phyloP scores from a whole-genome alignment of 768 basidiomycete species.

The Tricholoma flavovirens region DNA sequence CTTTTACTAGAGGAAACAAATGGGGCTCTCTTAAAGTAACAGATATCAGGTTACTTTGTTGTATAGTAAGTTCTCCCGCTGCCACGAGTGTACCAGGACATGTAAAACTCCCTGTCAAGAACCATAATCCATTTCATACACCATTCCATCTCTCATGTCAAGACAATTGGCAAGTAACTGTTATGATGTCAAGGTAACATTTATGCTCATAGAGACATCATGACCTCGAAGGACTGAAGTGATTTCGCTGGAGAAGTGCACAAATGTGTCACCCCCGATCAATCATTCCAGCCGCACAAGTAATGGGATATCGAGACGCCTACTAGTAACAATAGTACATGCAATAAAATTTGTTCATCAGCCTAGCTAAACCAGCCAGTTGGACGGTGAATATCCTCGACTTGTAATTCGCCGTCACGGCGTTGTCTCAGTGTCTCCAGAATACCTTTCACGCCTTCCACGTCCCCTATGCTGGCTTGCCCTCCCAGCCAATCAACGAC shows the following conservation, averaged over 20 bases:
- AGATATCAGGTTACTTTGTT: too few species aligned
- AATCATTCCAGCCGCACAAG: neutral
- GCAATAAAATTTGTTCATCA: neutral
- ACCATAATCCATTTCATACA: too few species aligned
- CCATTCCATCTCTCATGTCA: too few species aligned
- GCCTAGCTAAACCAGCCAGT: conserved; percentile 50
- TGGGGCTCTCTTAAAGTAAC: conserved; percentile 19
- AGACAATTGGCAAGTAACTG: too few species aligned
- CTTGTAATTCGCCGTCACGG: conserved; percentile 57
- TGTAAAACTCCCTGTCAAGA: neutral
- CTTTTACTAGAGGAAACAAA: conserved; percentile 21
- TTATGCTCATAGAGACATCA: too few species aligned
- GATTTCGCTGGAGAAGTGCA: too few species aligned
- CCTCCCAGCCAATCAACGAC: conserved; percentile 76
- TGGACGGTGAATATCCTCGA: conserved; percentile 39
- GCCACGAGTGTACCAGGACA: neutral
- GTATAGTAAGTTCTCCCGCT: neutral
- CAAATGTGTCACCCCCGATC: too few species aligned
- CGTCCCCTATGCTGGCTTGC: conserved; percentile 56
- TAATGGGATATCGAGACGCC: neutral
- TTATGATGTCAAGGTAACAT: too few species aligned
- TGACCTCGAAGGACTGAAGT: too few species aligned
- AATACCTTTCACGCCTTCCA: conserved; percentile 63
- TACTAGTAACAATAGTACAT: neutral
- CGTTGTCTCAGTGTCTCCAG: conserved; percentile 59